Percentiles rank a stretch among this genome's conserved stretches.
Conservation (phyloP, 2,329 filamentous ascomycete species). For the Lanzia echinophila region DNA sequence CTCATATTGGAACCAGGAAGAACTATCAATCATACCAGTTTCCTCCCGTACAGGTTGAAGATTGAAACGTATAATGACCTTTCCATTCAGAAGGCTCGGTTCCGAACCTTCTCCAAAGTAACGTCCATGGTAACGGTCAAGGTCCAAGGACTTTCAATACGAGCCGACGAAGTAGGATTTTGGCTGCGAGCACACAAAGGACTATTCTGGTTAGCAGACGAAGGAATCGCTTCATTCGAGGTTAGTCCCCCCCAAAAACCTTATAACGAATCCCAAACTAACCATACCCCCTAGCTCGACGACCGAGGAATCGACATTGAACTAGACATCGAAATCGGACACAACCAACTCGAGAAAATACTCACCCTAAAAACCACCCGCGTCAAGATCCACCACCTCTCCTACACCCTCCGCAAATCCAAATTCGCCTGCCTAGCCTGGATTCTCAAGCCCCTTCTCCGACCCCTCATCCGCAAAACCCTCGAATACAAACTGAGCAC, state of each 20-base stretch:
- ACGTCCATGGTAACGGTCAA: constrained; percentile 71
- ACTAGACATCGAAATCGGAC: constrained; percentile 76
- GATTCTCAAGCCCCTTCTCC: constrained; percentile 26
- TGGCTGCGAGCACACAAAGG: constrained; percentile 77
- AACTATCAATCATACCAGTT: constrained; percentile 79
- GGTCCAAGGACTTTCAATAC: constrained; percentile 74
- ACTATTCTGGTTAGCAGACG: constrained; percentile 67
- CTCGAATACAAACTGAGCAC: constrained; percentile 72
- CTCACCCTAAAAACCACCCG: constrained; percentile 68
- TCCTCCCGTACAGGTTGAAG: constrained; percentile 77
- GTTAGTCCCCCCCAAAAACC: background rate
- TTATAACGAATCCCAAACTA: background rate
- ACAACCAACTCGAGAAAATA: constrained; percentile 72
- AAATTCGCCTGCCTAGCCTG: constrained; percentile 73
- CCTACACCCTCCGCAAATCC: constrained; percentile 68
- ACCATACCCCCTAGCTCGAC: constrained; percentile 51
- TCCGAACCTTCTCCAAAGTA: constrained; percentile 55
- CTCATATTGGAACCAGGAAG: constrained; percentile 81
- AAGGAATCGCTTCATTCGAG: constrained; percentile 78
- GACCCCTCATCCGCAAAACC: constrained; percentile 53
- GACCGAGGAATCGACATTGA: constrained; percentile 81
- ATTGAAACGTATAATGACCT: constrained; percentile 81
- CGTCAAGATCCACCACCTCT: constrained; percentile 80
- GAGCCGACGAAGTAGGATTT: constrained; percentile 83
- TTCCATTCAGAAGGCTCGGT: constrained; percentile 72